Evolutionary conservation across 345 rosid genomes (phyloP), one percentile per base, ranked within the genome.

Genomic region (Litchi chinensis): DNA sequence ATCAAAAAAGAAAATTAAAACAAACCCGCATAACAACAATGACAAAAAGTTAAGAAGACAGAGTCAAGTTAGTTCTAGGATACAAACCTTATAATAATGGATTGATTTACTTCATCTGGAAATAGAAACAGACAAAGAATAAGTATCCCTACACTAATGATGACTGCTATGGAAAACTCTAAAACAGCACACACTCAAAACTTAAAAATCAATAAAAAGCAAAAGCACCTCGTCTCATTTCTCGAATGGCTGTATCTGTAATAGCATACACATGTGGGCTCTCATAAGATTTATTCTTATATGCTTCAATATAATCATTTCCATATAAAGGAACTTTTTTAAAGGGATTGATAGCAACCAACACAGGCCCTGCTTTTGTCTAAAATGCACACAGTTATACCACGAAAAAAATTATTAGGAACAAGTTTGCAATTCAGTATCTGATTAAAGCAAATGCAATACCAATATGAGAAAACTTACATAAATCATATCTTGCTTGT

Each of bases 361-460:
- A 85, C 43, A 96, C 93, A 2, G 99, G 99, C 64, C 99, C 99
- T 78, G 99, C 99, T 87, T 94, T 96, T 77, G 99, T 96, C 99
- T 96, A 83, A 52, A 73, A 46, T 70, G 77, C 78, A 81, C 65
- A 85, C 18, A 79, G 68, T 70, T 43, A 66, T 70, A 80, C 48
- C 69, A 56, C 7, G 70, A 26, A 59, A 76, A 59, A 79, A 54
- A 10, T 67, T 62, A 78, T 82, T 78, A 48, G 52, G 41, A 67
- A 67, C 75, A 68, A 26, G 18, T 46, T 74, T 8, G 24, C 56
- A 8, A 40, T 79, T 40, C 8, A 63, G 40, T 32, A 77, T 24
- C 78, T 52, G 62, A 71, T 64, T 78, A 48, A 69, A 85, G 24
- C 28, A 62, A 44, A 79, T 16, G 48, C 24, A 66, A 78, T 40